phyloP scores from a whole-genome alignment of 1,284 basidiomycete species.

The Boletus sp. region DNA sequence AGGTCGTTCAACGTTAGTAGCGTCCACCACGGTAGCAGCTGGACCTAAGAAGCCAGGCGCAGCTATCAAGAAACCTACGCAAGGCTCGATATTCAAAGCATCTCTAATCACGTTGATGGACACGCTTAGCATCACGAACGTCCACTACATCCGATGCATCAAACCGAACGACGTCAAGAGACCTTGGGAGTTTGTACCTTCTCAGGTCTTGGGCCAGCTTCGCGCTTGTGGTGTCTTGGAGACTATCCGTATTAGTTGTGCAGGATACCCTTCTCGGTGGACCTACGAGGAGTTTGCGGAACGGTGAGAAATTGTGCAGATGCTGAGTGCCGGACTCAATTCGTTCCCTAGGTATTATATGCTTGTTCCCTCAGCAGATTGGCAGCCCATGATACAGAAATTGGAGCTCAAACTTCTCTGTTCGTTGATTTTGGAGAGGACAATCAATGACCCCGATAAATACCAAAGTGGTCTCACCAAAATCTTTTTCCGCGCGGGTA shows the following conservation, averaged over 20 bases:
- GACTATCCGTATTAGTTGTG: slow-evolving; percentile 98
- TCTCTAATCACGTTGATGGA: slow-evolving; percentile 95
- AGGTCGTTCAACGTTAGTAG: slow-evolving; percentile 70
- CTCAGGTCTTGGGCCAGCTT: slow-evolving; percentile 93
- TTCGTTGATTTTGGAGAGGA: slow-evolving; percentile 78
- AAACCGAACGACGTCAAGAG: slow-evolving; percentile 97
- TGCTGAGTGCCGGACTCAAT: slow-evolving; percentile 15
- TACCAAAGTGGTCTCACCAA: slow-evolving; percentile 97
- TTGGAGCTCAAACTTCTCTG: slow-evolving; percentile 83
- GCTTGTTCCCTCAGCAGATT: slow-evolving; percentile 84
- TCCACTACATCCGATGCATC: slow-evolving; percentile 99
- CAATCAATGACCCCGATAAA: slow-evolving; percentile 91
- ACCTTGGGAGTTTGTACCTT: slow-evolving; percentile 96
- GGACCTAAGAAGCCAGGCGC: slow-evolving; percentile 62
- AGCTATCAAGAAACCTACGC: slow-evolving; percentile 84
- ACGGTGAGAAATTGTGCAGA: slow-evolving; percentile 53
- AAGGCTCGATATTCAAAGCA: slow-evolving; percentile 97
- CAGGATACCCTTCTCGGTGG: slow-evolving; percentile 99
- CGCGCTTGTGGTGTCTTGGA: slow-evolving; percentile 98
- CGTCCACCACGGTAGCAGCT: slow-evolving; percentile 38
- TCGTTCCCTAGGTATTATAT: slow-evolving; percentile 80
- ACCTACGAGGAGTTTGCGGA: slow-evolving; percentile 99
- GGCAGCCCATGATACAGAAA: slow-evolving; percentile 78
- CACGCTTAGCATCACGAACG: slow-evolving; percentile 95
- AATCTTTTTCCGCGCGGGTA: slow-evolving; percentile 99